phyloP scores from a whole-genome alignment of 495 filamentous ascomycete species.

The Apiosordaria backusii region DNA sequence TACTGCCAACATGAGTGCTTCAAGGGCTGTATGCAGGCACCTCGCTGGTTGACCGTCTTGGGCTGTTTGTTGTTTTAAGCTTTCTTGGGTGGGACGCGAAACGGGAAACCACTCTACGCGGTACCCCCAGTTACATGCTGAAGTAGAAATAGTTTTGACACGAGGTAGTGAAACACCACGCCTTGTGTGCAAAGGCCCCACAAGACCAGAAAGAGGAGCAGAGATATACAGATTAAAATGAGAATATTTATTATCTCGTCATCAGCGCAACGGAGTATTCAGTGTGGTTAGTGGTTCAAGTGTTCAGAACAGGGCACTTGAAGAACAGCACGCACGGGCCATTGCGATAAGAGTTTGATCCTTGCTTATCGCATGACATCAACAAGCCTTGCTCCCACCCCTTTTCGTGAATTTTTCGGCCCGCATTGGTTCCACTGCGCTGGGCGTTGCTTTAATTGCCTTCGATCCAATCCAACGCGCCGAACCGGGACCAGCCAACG shows the following conservation, averaged over 20 bases:
- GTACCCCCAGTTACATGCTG: neutral
- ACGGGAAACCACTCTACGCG: neutral
- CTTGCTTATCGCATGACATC: conserved; percentile 18
- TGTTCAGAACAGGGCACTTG: too few relatives aligned
- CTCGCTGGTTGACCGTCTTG: neutral
- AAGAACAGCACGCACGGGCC: neutral
- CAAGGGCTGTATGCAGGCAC: neutral
- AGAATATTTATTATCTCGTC: neutral
- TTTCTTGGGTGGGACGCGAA: neutral
- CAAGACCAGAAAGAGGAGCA: neutral
- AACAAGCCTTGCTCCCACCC: neutral
- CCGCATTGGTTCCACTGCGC: conserved; percentile 3
- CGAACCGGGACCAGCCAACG: neutral
- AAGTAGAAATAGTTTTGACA: neutral
- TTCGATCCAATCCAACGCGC: conserved; percentile 2
- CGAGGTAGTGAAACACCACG: neutral
- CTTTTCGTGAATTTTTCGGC: conserved; percentile 16
- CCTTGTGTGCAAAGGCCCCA: neutral
- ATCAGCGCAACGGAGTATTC: neutral
- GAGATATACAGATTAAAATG: neutral
- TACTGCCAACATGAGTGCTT: neutral
- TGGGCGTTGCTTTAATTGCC: conserved; percentile 3
- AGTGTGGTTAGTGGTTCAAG: too few relatives aligned
- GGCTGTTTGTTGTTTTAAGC: neutral
- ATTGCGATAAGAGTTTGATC: neutral